Conservation (phyloP, 192 early-diverging fungal species). For the Backusella sp. region DNA sequence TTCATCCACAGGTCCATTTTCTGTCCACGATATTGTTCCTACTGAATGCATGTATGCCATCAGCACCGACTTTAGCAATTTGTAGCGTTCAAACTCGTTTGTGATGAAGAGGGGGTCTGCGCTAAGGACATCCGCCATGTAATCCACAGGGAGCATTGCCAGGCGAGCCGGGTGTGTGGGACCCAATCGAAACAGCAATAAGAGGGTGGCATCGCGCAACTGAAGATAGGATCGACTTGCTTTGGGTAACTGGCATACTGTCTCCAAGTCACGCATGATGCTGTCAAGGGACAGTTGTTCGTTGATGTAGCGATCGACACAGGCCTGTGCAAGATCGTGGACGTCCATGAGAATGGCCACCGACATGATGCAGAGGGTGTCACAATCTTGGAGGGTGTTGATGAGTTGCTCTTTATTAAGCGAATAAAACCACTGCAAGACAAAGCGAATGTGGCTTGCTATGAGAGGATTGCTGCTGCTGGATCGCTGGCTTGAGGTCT, state of each 20-base stretch:
- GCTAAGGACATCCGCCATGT: constrained; percentile 34
- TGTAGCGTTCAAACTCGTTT: constrained; percentile 33
- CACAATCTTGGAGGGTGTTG: constrained; percentile 13
- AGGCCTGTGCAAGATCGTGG: constrained; percentile 17
- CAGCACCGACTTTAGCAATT: constrained; percentile 18
- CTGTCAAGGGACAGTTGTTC: constrained; percentile 23
- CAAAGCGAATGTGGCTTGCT: constrained; percentile 31
- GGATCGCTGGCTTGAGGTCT: not conserved
- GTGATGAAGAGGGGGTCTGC: constrained; percentile 31
- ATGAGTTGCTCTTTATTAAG: constrained; percentile 6
- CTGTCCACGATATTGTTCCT: constrained; percentile 31
- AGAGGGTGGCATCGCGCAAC: constrained; percentile 28
- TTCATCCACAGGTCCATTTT: constrained; percentile 20
- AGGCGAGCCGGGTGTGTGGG: constrained; percentile 20
- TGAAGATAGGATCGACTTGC: constrained; percentile 21
- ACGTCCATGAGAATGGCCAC: constrained; percentile 29
- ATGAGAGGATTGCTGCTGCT: constrained; percentile 11
- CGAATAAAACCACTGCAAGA: constrained; percentile 26
- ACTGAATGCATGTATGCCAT: constrained; percentile 31
- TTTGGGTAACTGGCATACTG: constrained; percentile 30
- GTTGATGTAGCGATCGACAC: constrained; percentile 21
- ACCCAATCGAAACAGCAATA: constrained; percentile 29
- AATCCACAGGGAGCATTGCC: constrained; percentile 28
- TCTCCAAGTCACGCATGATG: constrained; percentile 28
- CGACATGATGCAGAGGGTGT: constrained; percentile 25